Conservation (phyloP, 257 asterid genomes). For the Solanum neorickii region DNA sequence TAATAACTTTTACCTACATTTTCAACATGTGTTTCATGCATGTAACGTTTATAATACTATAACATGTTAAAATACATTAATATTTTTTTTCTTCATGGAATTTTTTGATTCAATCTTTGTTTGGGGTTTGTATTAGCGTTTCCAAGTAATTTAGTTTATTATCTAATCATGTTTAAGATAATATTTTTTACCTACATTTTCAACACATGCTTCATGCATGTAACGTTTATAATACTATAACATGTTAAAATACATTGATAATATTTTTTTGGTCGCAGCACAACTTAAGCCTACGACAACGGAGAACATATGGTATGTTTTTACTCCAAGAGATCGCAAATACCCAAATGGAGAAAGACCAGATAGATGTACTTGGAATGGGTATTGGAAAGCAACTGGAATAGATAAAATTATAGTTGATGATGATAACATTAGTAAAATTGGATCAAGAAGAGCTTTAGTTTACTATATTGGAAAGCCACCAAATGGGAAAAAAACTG, state of each 20-base stretch:
- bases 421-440: not conserved
- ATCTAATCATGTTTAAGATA: too few relatives aligned
- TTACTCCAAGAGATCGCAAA: slow-evolving; percentile 18
- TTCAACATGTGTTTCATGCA: too few relatives aligned
- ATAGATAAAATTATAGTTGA: not conserved
- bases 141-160: too few relatives aligned
- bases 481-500: not conserved
- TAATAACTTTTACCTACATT: too few relatives aligned
- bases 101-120: too few relatives aligned
- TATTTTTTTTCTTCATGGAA: too few relatives aligned
- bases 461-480: slow-evolving; percentile 7
- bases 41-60: too few relatives aligned
- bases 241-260: not conserved
- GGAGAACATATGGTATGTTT: slow-evolving; percentile 15
- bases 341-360: slow-evolving; percentile 10
- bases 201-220: too few relatives aligned
- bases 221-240: too few relatives aligned
- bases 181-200: too few relatives aligned
- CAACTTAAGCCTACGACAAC: not conserved
- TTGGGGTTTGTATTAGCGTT: too few relatives aligned
- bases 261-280: not conserved
- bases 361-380: slow-evolving; percentile 7
- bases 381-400: slow-evolving; percentile 27
- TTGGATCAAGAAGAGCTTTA: slow-evolving; percentile 9
- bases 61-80: too few relatives aligned